Base-by-base conservation (phyloP, 768 basidiomycete genomes). In the Sporobolomyces phaffii region DNA sequence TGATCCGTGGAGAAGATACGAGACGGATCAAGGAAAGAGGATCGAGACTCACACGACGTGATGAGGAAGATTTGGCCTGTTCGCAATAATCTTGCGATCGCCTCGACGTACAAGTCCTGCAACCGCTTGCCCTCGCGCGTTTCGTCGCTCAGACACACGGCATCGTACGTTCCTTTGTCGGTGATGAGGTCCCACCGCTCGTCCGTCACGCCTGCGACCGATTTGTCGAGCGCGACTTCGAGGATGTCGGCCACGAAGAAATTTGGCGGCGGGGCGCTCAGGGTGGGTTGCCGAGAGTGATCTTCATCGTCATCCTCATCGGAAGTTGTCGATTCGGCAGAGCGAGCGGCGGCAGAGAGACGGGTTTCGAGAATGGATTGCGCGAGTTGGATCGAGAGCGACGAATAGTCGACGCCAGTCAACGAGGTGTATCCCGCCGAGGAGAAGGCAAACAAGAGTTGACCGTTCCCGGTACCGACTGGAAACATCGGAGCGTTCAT, bases 91-190 rank as follows among this genome's bases (percentile, higher is more conserved):
- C 61, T 72, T 3, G 76, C 68, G 15, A 79, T 68, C 26, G 69
- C 61, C 38, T 75, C 75, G 15, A 79, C 77, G 59, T 80, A 80
- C n/a, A 79, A 72, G 28, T 75, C 73, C 40, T 73, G 74, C 29
- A 78, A 74, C 52, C 73, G 61, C 67, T 62, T 75, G 6, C 74
- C 73, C 18, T 71, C 70, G 13, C 75, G 70, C 8, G 34, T 49
- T 24, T 77, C 76, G 33, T 75, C 69, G 18, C 66, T 72, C 22
- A 80, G 68, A 54, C 77, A 76, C 17, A 81, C 69, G 8, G 80
- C 80, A 68, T 81, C 80, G 67, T 76, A 81, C 3, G 80, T 81
- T 7, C 80, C 80, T 71, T 80, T 81, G 68, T 79, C 78, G 59
- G 77, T 52, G 3, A 80, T 74, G 18, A 80, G 56, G 63, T 80